Evolutionary conservation across 2,329 filamentous ascomycete species (phyloP), one percentile per base, ranked within the genome.

Genomic region (Fusarium longipes): DNA sequence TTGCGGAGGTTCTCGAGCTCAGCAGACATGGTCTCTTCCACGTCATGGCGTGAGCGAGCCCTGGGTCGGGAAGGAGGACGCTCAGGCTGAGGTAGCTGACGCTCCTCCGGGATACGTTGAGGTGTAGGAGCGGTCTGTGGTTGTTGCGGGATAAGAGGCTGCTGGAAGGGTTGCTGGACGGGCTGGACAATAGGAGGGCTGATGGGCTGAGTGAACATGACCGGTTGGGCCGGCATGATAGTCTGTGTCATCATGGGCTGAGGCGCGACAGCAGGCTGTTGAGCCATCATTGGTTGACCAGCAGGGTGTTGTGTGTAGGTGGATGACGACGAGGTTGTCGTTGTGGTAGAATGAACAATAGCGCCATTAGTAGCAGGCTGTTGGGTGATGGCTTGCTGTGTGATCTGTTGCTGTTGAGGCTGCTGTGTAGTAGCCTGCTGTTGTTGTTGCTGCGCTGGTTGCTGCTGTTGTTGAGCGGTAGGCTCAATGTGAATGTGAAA

Each of bases 401-500:
- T 58, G 51, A 53, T 51, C 35, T 61, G 60, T 22, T 65, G 65
- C 10, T 56, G 55, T 15, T 39, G 39, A 12, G 48, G 55, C 22
- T 44, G 45, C n/a, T 53, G 57, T 24, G 57, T 27, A 24, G 33
- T 39, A 12, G 38, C 12, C 45, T 42, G 52, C 36, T 61, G 66
- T 18, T 63, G 65, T 3, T 67, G 69, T 5, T 54, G 66, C 11
- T 62, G 65, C 64, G 60, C 22, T 68, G 67, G 14, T 30, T 58
- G n/a, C 18, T 48, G 45, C 27, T 58, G 49, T 35, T 68, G 62
- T 38, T 61, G 64, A 8, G 56, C 43, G 8, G 63, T 67, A 2
- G 71, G 71, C 59, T 72, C 72, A 22, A 74, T 74, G 65, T 74
- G 72, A 24, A 74, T 74, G 54, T 74, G 72, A 42, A 72, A 67